Conservation (phyloP, 177 flowering plant species). For the Vitis hybrid region DNA sequence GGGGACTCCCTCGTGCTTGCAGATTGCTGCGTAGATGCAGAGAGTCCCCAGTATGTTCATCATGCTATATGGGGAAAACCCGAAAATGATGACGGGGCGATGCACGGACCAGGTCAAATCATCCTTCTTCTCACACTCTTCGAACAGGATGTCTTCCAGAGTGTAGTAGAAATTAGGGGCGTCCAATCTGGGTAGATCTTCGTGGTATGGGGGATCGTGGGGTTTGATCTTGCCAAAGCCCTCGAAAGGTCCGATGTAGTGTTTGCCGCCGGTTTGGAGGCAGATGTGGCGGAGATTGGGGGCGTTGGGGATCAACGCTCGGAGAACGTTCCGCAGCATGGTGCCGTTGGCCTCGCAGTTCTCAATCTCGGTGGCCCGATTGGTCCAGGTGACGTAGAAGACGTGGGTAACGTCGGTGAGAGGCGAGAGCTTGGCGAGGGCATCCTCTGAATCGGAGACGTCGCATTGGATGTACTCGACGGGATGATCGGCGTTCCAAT, state of each 20-base stretch:
- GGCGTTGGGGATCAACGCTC: conserved; percentile 53
- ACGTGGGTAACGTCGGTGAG: conserved; percentile 62
- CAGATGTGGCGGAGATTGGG: conserved; percentile 64
- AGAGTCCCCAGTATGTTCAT: conserved; percentile 65
- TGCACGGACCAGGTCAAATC: conserved; percentile 72
- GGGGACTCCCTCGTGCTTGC: conserved; percentile 60
- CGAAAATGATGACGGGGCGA: conserved; percentile 58
- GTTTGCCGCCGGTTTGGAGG: conserved; percentile 70
- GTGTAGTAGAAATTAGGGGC: conserved; percentile 59
- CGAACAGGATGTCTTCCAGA: conserved; percentile 61
- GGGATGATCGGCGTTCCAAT: conserved; percentile 48
- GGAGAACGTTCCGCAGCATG: conserved; percentile 69
- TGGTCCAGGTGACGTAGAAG: conserved; percentile 57
- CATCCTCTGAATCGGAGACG: conserved; percentile 35
- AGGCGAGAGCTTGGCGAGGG: conserved; percentile 46
- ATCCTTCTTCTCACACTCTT: conserved; percentile 47
- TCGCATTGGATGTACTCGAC: conserved; percentile 70
- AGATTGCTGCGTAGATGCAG: conserved; percentile 70
- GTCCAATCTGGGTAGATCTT: conserved; percentile 63
- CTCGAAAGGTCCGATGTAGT: conserved; percentile 60
- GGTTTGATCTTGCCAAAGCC: conserved; percentile 22
- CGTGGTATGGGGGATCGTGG: conserved; percentile 66
- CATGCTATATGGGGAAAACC: conserved; percentile 68
- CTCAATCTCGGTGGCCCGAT: conserved; percentile 35
- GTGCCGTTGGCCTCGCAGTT: conserved; percentile 49